A percentile compares a stretch with the other conserved stretches of the same genome.
Conservation (phyloP, 352 stramenopile species). For the Pythium aristosporum region DNA sequence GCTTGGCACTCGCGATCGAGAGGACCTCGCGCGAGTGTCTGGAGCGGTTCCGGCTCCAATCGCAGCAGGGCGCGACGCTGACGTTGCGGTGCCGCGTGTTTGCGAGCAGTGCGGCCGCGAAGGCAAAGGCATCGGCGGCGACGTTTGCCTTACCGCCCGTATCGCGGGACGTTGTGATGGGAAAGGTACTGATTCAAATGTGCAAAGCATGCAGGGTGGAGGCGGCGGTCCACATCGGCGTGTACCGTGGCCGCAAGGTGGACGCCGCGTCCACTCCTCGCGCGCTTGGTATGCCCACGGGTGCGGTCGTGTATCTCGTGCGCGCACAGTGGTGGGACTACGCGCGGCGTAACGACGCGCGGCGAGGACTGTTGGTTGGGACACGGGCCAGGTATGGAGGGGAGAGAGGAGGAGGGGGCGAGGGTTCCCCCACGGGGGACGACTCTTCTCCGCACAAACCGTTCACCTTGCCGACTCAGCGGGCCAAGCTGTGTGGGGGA, state of each 20-base stretch:
- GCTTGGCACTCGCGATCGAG: conserved; percentile 7
- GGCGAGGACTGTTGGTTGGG: conserved; percentile 34
- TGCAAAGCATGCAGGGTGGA: conserved; percentile 40
- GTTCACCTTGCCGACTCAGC: neutral
- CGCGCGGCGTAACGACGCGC: conserved; percentile 49
- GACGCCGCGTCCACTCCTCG: conserved; percentile 35
- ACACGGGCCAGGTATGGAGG: no score
- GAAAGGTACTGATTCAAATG: conserved; percentile 38
- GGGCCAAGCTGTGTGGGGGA: neutral
- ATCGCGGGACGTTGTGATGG: conserved; percentile 33
- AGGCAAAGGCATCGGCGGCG: conserved; percentile 12
- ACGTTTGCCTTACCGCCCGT: conserved; percentile 34
- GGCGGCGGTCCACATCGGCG: conserved; percentile 22
- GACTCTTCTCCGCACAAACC: neutral
- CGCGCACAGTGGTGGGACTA: conserved; percentile 54
- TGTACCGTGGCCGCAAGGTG: conserved; percentile 51
- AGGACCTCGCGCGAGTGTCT: conserved; percentile 13
- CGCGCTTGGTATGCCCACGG: conserved; percentile 37
- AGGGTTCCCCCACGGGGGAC: neutral
- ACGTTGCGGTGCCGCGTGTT: conserved; percentile 46
- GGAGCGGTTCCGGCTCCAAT: conserved; percentile 37
- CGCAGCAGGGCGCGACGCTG: conserved; percentile 38
- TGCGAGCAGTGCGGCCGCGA: conserved; percentile 2
- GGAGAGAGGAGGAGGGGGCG: neutral
- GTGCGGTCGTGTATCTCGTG: conserved; percentile 50